phyloP scores from a whole-genome alignment of 441 rosid genomes.

The Rhodomyrtus psidioides region DNA sequence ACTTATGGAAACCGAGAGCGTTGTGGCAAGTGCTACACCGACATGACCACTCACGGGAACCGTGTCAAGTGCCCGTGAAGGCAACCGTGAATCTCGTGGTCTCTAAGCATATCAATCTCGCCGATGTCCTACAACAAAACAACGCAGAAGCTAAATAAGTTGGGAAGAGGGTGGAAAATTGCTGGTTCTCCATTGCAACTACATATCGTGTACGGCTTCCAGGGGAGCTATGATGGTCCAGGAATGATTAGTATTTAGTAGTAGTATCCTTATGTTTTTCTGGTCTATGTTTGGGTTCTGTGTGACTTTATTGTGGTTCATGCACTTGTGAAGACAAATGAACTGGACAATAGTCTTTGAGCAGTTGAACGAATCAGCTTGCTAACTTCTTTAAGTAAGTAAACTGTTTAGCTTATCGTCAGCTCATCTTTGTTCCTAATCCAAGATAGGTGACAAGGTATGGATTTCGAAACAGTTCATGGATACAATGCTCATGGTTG shows the following conservation, averaged over 20 bases:
- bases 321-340: background rate
- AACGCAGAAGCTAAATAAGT: too few relatives aligned
- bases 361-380: background rate
- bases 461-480: background rate
- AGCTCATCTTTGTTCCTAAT: background rate
- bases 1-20: too few relatives aligned
- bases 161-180: too few relatives aligned
- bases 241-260: background rate
- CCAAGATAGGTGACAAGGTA: background rate
- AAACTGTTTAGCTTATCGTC: background rate
- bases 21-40: too few relatives aligned
- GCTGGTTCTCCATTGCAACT: too few relatives aligned
- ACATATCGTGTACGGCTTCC: background rate
- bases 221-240: background rate
- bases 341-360: background rate
- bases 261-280: background rate
- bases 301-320: background rate
- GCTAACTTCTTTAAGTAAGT: background rate
- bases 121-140: too few relatives aligned
- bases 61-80: too few relatives aligned
- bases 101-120: too few relatives aligned
- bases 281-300: background rate
- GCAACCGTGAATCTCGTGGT: too few relatives aligned
- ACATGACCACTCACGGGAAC: too few relatives aligned
- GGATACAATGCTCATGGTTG: background rate